A percentile compares a stretch with the other conserved stretches of the same genome.
Evolutionary conservation across 2,329 filamentous ascomycete genomes (phyloP).

Genomic region (Talaromyces sp.): DNA sequence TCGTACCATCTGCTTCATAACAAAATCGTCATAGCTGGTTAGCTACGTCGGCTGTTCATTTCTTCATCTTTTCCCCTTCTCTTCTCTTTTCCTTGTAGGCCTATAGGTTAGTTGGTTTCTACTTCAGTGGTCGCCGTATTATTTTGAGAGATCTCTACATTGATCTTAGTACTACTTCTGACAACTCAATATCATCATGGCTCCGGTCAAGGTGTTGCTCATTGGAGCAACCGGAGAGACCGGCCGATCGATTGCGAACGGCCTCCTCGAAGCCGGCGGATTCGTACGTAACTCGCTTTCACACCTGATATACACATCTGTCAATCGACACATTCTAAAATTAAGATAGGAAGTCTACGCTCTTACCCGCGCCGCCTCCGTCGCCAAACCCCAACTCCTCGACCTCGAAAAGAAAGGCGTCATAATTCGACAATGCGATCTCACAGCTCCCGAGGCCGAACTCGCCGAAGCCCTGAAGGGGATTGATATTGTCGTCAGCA

Average conservation of each 20-base stretch:
- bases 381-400: slow-evolving; percentile 41
- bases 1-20: slow-evolving; percentile 9
- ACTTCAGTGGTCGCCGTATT: neutral
- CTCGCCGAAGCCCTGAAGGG: slow-evolving; percentile 25
- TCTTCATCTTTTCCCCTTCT: neutral
- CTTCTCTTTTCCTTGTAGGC: neutral
- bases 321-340: neutral
- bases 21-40: slow-evolving; percentile 14
- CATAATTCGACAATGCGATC: slow-evolving; percentile 30
- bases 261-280: slow-evolving; percentile 24
- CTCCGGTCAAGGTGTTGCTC: slow-evolving; percentile 25
- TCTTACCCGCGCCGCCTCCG: slow-evolving; percentile 44
- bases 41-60: neutral
- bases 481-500: slow-evolving; percentile 43
- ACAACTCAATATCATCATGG: slow-evolving; percentile 1
- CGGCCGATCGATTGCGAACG: slow-evolving; percentile 29
- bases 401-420: slow-evolving; percentile 40
- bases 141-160: neutral
- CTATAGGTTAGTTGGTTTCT: neutral
- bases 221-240: slow-evolving; percentile 33
- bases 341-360: slow-evolving; percentile 43
- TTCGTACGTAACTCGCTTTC: slow-evolving; percentile 24
- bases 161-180: neutral
- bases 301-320: neutral
- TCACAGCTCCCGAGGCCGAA: slow-evolving; percentile 9